Conservation (phyloP, 78 protist genomes). For the Salpingoeca rosetta region DNA sequence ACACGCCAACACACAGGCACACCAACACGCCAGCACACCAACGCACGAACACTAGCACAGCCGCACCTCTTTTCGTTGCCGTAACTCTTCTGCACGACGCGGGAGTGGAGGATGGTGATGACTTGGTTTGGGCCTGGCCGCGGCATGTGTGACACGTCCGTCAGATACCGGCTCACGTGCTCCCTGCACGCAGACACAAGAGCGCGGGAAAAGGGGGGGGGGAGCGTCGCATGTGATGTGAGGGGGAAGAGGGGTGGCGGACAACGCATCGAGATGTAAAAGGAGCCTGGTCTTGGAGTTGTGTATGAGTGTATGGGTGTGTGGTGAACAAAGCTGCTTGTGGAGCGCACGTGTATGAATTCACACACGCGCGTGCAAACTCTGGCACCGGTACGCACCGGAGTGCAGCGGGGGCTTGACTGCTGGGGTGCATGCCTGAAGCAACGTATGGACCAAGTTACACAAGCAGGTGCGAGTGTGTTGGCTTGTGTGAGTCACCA, state of each 20-base stretch:
- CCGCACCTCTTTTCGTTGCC: slow-evolving; percentile 20
- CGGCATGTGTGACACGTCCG: neutral
- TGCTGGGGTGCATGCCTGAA: neutral
- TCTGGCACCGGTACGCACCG: no score
- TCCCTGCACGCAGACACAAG: neutral
- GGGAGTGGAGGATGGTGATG: neutral
- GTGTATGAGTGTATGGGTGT: neutral
- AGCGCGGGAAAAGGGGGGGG: neutral
- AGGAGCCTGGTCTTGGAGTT: neutral
- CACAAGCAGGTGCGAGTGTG: no score
- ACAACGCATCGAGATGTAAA: neutral
- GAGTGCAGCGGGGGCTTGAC: neutral
- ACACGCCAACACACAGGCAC: no score
- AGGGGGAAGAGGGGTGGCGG: neutral
- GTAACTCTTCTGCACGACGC: slow-evolving; percentile 17
- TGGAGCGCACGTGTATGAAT: neutral
- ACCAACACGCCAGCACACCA: no score
- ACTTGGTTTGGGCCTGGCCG: neutral
- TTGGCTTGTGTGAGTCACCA: no score
- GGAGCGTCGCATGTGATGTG: neutral
- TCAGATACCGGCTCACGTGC: neutral
- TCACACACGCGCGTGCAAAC: no score
- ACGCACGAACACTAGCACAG: no score
- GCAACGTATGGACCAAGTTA: no score
- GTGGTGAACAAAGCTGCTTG: neutral